Conservation (phyloP, 345 rosid species). For the Hirschfeldia incana region DNA sequence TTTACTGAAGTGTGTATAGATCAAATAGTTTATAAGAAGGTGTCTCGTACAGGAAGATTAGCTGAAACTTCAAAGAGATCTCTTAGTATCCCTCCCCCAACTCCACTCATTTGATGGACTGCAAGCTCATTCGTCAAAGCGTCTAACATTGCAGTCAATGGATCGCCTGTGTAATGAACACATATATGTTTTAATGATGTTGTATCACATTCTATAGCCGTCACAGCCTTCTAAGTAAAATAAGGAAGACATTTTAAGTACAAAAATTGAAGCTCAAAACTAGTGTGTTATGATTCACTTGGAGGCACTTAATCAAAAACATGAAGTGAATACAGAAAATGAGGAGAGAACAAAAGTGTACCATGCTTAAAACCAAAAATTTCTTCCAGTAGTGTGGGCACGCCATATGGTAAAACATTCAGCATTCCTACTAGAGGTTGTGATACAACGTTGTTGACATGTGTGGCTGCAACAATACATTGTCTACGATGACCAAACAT, state of each 20-base stretch:
- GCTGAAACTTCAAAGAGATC: constrained; percentile 40
- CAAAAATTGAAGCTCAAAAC: no score
- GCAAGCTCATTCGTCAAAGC: constrained; percentile 42
- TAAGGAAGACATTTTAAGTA: not conserved
- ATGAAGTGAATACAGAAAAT: not conserved
- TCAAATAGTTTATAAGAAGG: not conserved
- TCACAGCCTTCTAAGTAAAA: not conserved
- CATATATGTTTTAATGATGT: not conserved
- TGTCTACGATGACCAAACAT: not conserved
- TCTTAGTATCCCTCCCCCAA: constrained; percentile 35
- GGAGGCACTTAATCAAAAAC: not conserved
- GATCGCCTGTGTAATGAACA: constrained; percentile 34
- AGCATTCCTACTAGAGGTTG: constrained; percentile 44
- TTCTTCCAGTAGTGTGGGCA: constrained; percentile 40
- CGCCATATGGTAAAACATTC: constrained; percentile 44
- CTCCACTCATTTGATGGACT: constrained; percentile 19
- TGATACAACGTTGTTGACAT: constrained; percentile 47
- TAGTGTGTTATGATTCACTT: not conserved
- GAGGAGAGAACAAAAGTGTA: constrained; percentile 1
- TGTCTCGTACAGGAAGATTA: constrained; percentile 40
- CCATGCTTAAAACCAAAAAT: constrained; percentile 38
- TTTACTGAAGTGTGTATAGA: no score
- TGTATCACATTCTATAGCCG: not conserved
- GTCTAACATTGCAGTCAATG: constrained; percentile 38
- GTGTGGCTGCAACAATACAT: constrained; percentile 42